Base-by-base conservation (phyloP, 768 basidiomycete genomes). In the Tricholomella constricta region DNA sequence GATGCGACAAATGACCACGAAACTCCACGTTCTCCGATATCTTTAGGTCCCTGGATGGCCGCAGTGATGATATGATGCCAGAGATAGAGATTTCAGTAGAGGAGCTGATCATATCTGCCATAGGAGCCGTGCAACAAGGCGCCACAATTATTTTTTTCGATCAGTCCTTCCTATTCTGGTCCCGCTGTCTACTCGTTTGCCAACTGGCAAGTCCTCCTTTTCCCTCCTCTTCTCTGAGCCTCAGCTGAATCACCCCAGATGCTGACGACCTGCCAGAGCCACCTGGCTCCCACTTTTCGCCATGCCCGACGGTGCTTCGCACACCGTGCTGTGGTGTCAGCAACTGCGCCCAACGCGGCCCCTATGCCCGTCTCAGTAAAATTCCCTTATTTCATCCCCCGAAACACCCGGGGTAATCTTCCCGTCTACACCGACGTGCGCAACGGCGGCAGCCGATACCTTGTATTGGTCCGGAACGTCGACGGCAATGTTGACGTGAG, bases 341-440 rank as follows among this genome's bases (percentile, higher is more conserved):
- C 58, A 41, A 63, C 53, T 23, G 34, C 51, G 27, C 29, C 61
- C 34, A 35, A 52, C 32, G 45, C 51, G 49, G 45, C 53, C 48
- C 46, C 57, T 50, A 58, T 57, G 23, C 57, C 62, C 23, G 52
- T 57, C 47, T 51, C 55, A 29, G 60, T 59, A 31, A 53, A 57
- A 59, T 55, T 67, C 42, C 63, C 71, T 25, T 92, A 89, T 70
- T 80, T 78, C 55, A 75, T 92, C 40, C 78, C 81, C 19, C 81
- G 89, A 55, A 91, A 88, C 67, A 67, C 79, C 42, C 77, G 77
- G 45, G 86, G 87, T 27, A 79, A 80, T 43, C 76, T 91, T 26
- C 89, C 89, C 38, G 86, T 92, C 22, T 90, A 90, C 67, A 80
- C 86, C 25, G 86, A 91, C 65, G 65, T 88, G 40, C 83, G 86